Evolutionary conservation across 495 filamentous ascomycete species (phyloP).

Genomic region (Lasiosphaeria ovina): DNA sequence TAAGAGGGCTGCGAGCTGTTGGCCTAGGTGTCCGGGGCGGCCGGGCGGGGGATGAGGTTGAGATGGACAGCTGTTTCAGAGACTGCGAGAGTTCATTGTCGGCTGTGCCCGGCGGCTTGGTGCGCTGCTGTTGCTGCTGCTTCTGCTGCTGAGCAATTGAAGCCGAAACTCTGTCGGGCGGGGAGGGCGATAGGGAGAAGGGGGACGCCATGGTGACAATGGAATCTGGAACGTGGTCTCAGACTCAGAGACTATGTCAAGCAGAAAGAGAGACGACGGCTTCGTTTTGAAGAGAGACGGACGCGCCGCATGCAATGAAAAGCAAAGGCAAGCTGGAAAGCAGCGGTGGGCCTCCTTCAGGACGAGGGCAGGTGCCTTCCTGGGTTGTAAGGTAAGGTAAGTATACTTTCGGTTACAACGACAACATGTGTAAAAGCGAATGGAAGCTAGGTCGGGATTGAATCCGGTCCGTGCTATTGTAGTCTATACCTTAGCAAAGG

Average conservation of each 20-base stretch:
- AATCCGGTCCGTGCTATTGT: too few relatives aligned
- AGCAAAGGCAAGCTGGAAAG: too few relatives aligned
- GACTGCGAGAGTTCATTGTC: slow-evolving; percentile 40
- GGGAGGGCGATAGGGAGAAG: slow-evolving; percentile 4
- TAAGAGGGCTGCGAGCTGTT: slow-evolving; percentile 19
- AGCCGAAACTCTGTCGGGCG: slow-evolving; percentile 8
- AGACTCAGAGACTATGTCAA: too few relatives aligned
- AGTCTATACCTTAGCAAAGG: background rate
- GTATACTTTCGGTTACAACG: too few relatives aligned
- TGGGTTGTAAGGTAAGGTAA: too few relatives aligned
- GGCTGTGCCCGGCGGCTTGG: slow-evolving; percentile 13
- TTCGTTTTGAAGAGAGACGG: too few relatives aligned
- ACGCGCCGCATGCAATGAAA: too few relatives aligned
- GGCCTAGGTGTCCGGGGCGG: slow-evolving; percentile 27
- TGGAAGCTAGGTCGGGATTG: too few relatives aligned
- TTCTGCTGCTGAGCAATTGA: slow-evolving; percentile 15
- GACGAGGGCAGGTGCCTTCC: too few relatives aligned
- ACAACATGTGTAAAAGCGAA: too few relatives aligned
- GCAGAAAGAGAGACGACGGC: too few relatives aligned
- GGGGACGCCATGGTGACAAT: slow-evolving; percentile 10
- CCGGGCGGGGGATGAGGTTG: slow-evolving; percentile 28
- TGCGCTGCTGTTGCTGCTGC: slow-evolving; percentile 1
- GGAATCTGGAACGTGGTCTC: background rate
- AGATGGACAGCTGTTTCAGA: slow-evolving; percentile 41
- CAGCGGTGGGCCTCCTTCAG: too few relatives aligned